phyloP scores from a whole-genome alignment of 305 asterid species.

The Fraxinus sp. region DNA sequence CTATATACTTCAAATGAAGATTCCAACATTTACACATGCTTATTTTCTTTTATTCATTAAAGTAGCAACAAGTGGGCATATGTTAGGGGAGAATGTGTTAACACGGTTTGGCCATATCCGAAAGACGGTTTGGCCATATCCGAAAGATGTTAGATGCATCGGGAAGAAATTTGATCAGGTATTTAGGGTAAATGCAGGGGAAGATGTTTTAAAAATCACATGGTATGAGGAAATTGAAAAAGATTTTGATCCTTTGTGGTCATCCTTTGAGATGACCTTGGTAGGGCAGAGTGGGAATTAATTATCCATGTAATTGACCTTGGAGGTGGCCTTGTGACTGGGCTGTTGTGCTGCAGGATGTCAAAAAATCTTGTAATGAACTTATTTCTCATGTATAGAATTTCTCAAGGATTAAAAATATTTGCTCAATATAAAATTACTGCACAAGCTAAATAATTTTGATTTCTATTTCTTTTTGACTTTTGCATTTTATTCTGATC shows the following conservation, averaged over 20 bases:
- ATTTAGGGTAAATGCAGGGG: neutral
- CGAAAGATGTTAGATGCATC: neutral
- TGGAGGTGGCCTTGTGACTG: neutral
- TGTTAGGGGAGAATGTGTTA: neutral
- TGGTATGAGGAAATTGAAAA: neutral
- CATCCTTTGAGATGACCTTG: neutral
- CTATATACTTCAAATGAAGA: conserved; percentile 6
- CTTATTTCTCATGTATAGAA: neutral
- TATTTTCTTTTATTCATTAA: neutral
- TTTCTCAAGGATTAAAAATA: neutral
- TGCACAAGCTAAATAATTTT: neutral
- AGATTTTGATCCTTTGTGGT: neutral
- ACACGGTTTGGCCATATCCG: neutral
- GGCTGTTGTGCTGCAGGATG: neutral
- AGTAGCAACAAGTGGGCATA: neutral
- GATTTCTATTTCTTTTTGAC: neutral
- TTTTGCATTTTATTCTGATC: neutral
- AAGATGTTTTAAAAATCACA: neutral
- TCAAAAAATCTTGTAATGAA: neutral
- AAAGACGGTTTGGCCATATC: neutral
- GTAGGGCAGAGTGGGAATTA: neutral
- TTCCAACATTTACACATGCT: neutral
- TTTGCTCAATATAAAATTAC: neutral
- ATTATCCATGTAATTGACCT: neutral
- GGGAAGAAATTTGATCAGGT: neutral